phyloP scores from a whole-genome alignment of 2,329 filamentous ascomycete species.

The Pseudocercospora vitis region DNA sequence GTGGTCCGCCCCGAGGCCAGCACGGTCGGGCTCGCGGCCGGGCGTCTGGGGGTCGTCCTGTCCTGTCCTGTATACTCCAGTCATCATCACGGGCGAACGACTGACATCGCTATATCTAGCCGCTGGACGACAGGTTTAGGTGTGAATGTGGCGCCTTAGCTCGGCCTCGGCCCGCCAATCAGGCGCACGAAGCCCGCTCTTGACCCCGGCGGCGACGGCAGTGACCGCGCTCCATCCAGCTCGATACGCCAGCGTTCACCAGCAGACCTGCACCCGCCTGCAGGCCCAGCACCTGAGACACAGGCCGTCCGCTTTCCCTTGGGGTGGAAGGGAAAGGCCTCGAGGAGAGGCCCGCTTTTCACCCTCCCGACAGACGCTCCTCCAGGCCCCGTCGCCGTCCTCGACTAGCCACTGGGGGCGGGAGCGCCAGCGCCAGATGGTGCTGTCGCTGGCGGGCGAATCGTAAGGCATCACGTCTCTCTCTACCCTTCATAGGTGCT shows the following conservation, averaged over 20 bases:
- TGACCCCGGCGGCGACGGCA: conserved; percentile 10
- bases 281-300: conserved; percentile 31
- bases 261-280: conserved; percentile 15
- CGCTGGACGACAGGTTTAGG: conserved; percentile 9
- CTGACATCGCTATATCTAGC: too few species aligned
- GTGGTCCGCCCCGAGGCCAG: too few species aligned
- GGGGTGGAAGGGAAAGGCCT: conserved; percentile 32
- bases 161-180: conserved; percentile 13
- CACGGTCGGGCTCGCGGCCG: too few species aligned
- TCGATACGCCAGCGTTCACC: conserved; percentile 21
- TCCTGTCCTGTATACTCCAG: too few species aligned
- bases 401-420: conserved; percentile 12
- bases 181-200: not conserved
- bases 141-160: conserved; percentile 14
- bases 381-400: conserved; percentile 20
- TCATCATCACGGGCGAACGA: too few species aligned
- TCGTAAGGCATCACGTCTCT: conserved; percentile 24
- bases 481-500: conserved; percentile 32
- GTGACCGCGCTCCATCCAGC: conserved; percentile 19
- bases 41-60: too few species aligned
- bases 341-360: conserved; percentile 23
- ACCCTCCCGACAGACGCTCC: conserved; percentile 14
- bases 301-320: conserved; percentile 25
- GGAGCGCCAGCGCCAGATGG: too few species aligned
- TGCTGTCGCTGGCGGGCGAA: conserved; percentile 30